These are phyloP conservation scores for Petunia axillaris DNA, from an alignment of 257 asterid species.

Conservation along the genomic window DNA sequence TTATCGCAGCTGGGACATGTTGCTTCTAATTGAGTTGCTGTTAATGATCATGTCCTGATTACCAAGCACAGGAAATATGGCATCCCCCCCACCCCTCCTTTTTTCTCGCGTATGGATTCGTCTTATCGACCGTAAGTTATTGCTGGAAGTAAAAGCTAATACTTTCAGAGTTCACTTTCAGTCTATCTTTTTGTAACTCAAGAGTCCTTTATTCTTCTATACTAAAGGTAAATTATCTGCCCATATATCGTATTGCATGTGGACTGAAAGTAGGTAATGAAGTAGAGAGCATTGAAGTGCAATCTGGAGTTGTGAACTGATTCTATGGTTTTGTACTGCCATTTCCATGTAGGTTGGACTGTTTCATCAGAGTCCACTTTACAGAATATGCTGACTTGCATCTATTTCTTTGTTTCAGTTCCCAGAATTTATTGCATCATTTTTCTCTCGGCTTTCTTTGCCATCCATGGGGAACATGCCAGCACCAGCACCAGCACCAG, in stretches of 20 bases:
- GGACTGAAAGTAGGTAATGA: too few species aligned
- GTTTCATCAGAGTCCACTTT: not conserved
- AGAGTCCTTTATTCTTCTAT: too few species aligned
- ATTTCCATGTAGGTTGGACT: not conserved
- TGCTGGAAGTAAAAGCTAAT: conserved; percentile 17
- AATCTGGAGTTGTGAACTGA: not conserved
- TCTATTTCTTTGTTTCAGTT: conserved; percentile 55
- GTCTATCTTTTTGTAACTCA: too few species aligned
- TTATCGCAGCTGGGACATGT: not conserved
- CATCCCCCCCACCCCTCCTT: too few species aligned
- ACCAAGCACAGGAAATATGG: too few species aligned
- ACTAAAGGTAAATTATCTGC: too few species aligned
- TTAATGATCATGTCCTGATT: too few species aligned
- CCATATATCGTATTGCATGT: too few species aligned
- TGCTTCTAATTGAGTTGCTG: not conserved
- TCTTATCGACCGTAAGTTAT: conserved; percentile 10
- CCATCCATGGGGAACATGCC: conserved; percentile 62
- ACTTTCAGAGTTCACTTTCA: not conserved
- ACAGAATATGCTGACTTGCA: conserved; percentile 8
- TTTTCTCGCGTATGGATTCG: too few species aligned
- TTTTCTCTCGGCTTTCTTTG: conserved; percentile 75
- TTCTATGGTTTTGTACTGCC: not conserved
- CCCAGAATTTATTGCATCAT: conserved; percentile 75
- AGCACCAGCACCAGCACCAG: conserved; percentile 41
- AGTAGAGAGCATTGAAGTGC: not conserved